Conservation (phyloP, 176 grass and related monocot genomes). For the Oryza coarctata region DNA sequence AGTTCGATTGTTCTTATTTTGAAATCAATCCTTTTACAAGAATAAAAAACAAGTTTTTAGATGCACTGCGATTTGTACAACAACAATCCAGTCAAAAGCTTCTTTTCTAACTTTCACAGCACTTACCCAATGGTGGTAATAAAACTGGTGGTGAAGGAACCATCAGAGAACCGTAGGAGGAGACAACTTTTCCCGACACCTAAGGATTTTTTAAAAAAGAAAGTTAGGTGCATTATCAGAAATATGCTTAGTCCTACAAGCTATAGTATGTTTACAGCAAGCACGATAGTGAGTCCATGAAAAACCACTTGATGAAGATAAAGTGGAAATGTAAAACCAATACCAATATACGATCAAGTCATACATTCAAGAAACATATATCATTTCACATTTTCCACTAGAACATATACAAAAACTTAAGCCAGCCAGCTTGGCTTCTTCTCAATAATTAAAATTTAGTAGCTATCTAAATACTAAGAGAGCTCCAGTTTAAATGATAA, state of each 20-base stretch:
- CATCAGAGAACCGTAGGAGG: constrained; percentile 49
- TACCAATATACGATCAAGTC: background rate
- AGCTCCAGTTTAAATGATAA: background rate
- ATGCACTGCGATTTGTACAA: background rate
- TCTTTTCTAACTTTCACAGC: background rate
- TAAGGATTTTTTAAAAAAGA: background rate
- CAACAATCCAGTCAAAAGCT: background rate
- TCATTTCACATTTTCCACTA: background rate
- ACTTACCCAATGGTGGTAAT: constrained; percentile 56
- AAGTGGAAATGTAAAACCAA: background rate
- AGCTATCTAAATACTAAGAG: background rate
- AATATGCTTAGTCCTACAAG: background rate
- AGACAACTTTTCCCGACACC: constrained; percentile 64
- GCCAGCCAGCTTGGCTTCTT: background rate
- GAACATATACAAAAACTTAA: background rate
- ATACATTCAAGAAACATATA: background rate
- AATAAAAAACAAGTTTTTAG: background rate
- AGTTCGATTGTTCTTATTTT: constrained; percentile 60
- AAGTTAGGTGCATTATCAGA: background rate
- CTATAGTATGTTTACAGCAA: background rate
- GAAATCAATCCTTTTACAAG: constrained; percentile 47
- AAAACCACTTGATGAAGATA: background rate
- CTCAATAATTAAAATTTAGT: background rate
- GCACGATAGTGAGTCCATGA: background rate
- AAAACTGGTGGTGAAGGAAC: constrained; percentile 54